These are phyloP conservation scores for Pyrenochaeta sp. DNA, from an alignment of 2,329 filamentous ascomycete genomes.

Conservation along the genomic window DNA sequence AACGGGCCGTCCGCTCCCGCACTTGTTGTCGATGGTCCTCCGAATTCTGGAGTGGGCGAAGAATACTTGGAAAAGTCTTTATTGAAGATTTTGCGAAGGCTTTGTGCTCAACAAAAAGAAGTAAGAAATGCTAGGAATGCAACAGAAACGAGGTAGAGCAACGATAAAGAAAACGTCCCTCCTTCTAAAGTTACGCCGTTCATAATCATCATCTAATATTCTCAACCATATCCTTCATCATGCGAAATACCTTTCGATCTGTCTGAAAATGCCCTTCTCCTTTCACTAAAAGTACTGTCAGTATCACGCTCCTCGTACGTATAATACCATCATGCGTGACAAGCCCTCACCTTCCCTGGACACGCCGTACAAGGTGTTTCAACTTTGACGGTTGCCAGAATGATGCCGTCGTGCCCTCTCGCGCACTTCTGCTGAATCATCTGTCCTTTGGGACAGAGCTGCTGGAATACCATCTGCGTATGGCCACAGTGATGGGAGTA, in stretches of 20 bases:
- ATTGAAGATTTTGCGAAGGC: not conserved
- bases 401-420: conserved; percentile 40
- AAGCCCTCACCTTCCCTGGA: conserved; percentile 25
- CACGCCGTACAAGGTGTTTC: conserved; percentile 39
- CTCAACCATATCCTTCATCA: not conserved
- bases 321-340: not conserved
- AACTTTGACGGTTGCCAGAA: conserved; percentile 40
- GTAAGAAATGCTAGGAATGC: not conserved
- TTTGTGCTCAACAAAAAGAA: not conserved
- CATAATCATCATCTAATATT: not conserved
- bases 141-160: too few species aligned
- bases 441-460: conserved; percentile 39
- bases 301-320: not conserved
- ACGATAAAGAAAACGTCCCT: not conserved
- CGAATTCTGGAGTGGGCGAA: not conserved
- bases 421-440: conserved; percentile 44
- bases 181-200: not conserved
- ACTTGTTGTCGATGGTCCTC: not conserved
- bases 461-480: conserved; percentile 48
- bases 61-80: not conserved
- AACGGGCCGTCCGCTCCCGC: conserved; percentile 16
- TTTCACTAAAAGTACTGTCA: not conserved
- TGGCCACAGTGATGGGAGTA: conserved; percentile 58
- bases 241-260: not conserved
- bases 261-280: not conserved